phyloP scores from a whole-genome alignment of 257 asterid genomes.

The Solanum lignicaule region DNA sequence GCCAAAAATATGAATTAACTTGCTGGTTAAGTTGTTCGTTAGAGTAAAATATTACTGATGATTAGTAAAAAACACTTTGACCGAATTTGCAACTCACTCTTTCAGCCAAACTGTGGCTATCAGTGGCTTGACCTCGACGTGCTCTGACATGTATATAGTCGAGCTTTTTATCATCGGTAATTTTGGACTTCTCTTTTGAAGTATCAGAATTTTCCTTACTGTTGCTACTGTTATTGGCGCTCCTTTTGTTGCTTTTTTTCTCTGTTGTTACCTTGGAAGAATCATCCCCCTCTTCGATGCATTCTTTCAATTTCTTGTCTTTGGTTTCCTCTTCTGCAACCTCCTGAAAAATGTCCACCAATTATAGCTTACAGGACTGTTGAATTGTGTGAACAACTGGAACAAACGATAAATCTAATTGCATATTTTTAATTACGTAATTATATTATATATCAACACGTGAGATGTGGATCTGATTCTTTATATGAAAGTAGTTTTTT shows the following conservation, averaged over 20 bases:
- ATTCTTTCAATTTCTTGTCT: conserved; percentile 46
- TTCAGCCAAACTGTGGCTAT: conserved; percentile 96
- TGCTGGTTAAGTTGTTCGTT: neutral
- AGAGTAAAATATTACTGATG: neutral
- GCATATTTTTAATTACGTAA: neutral
- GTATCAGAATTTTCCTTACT: conserved; percentile 17
- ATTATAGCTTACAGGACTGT: neutral
- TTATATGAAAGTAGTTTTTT: neutral
- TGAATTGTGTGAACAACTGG: neutral
- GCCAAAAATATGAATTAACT: neutral
- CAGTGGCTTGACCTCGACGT: conserved; percentile 96
- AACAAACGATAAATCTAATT: neutral
- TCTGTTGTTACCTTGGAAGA: conserved; percentile 45
- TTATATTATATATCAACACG: neutral
- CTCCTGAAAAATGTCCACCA: conserved; percentile 11
- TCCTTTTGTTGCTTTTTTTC: conserved; percentile 35
- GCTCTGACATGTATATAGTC: conserved; percentile 95
- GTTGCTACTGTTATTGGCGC: conserved; percentile 12
- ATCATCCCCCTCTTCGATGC: conserved; percentile 25
- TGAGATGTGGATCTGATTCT: neutral
- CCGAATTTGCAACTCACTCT: conserved; percentile 41
- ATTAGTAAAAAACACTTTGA: neutral
- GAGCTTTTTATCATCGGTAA: conserved; percentile 43
- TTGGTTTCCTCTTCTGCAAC: conserved; percentile 31
- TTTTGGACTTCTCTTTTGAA: conserved; percentile 32